A percentile compares a stretch with the other conserved stretches of the same genome.
Conservation (phyloP, 345 rosid species). For the Alliaria petiolata region DNA sequence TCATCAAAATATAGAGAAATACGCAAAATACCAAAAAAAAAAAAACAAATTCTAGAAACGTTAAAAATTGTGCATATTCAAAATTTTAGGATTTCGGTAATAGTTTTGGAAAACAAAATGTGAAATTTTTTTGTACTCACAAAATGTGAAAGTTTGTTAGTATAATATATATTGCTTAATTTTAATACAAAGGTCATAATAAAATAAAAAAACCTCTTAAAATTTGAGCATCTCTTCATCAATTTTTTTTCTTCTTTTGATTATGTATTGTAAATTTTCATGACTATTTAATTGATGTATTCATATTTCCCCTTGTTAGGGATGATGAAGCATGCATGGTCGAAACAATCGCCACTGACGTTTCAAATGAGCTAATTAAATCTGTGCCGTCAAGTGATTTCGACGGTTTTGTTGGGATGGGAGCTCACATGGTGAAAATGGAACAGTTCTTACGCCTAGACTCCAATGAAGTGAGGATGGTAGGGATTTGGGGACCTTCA, state of each 20-base stretch:
- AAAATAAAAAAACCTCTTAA: too few relatives aligned
- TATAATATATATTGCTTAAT: too few relatives aligned
- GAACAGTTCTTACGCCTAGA: neutral
- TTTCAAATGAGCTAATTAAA: neutral
- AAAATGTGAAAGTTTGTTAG: too few relatives aligned
- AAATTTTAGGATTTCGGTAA: too few relatives aligned
- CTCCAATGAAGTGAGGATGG: slow-evolving; percentile 1
- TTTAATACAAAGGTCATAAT: too few relatives aligned
- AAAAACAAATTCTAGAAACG: too few relatives aligned
- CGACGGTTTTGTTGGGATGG: slow-evolving; percentile 23
- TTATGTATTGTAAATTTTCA: too few relatives aligned
- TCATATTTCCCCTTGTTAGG: neutral
- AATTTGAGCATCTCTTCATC: too few relatives aligned
- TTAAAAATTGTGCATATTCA: too few relatives aligned
- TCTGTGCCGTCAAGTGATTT: neutral
- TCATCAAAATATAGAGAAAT: neutral
- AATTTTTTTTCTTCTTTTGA: too few relatives aligned
- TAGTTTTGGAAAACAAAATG: too few relatives aligned
- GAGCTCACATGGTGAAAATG: neutral
- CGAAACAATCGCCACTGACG: neutral
- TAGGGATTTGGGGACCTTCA: slow-evolving; percentile 42
- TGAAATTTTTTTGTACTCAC: too few relatives aligned
- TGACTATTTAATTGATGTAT: neutral
- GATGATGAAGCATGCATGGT: slow-evolving; percentile 9
- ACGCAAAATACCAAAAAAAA: neutral